Evolutionary conservation across 257 asterid species (phyloP), one percentile per base, ranked within the genome.

Genomic region (Lithospermum erythrorhizon): DNA sequence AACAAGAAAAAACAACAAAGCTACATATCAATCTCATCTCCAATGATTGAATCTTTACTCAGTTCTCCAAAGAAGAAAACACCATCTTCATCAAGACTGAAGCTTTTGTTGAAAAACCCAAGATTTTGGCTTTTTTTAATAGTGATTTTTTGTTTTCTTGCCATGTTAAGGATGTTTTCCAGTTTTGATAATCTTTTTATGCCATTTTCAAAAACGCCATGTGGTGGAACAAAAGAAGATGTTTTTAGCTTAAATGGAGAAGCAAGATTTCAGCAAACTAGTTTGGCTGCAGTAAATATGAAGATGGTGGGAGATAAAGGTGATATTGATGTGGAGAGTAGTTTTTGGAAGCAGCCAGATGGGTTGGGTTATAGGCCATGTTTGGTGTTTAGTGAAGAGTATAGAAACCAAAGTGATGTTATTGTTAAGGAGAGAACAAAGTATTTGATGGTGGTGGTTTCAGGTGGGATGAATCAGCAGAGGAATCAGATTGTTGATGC

Each of bases 401-500:
- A 91, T 56, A 57, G 63, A 56, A 74, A 59, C 35, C 80, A 73
- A 57, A 80, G 89, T 62, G 62, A n/a, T 21, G 73, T 56, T 52
- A 65, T 90, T 68, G 82, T 81, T 23, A 80, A 75, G 75, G 95
- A 83, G 22, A 78, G 93, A 66, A 79, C 62, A 0, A 88, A 79
- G 78, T 91, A 86, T 63, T 51, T 91, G 78, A 64, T 91, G 74
- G 97, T 84, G 51, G 98, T 91, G 75, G 98, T 87, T 67, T 56
- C 98, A 24, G 98, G 98, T 5, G 98, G 98, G 54, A 63, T 88
- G 82, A 91, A 91, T 76, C 98, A 91, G 79, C 98, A 91, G 78
- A 79, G 97, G 84, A 88, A 91, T 75, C 98, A 91, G 81, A 86
- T 91, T 75, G 96, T 91, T 59, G 98, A 91, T 73, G 96, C 98